Base-by-base conservation (phyloP, 1,284 basidiomycete genomes). In the Irpex sp. region DNA sequence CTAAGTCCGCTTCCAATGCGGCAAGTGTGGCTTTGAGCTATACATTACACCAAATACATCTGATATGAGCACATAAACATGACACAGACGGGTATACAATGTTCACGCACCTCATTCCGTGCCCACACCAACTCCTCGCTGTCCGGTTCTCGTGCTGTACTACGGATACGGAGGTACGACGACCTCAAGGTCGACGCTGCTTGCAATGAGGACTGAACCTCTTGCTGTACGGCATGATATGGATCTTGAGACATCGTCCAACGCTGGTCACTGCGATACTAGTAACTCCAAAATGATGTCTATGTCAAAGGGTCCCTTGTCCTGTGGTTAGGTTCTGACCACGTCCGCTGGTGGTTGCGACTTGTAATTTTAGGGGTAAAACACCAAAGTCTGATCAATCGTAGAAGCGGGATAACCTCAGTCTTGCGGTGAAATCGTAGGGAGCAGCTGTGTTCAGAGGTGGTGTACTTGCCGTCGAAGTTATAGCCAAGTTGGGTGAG, bases 1-100 rank as follows among this genome's bases (percentile, higher is more conserved):
- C 91, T 33, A 95, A 72, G 76, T 97, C 94, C 0, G 90, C 87
- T 71, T 94, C 92, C 36, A 97, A 77, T 0, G 88, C 78, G 1
- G 85, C 82, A 7, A 97, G 81, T 1, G 90, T 90, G 0, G 86
- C 86, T 72, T 88, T 88, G 58, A 96, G 78, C 87, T 95, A 68
- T 19, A 15, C 63, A 11, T 15, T 15, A 15, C 46, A 61, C 19
- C 63, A 54, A 21, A 35, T 26, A 26, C 26, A 26, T 26, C 26
- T 26, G 26, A 26, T 26, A 26, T 26, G 26, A 26, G 26, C 26
- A 26, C 26, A 26, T 26, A 26, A 26, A 26, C 26, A 26, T 26
- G 26, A 26, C 3, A 26, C 26, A 26, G 26, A 26, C 26, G 26
- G 26, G 26, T 26, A 26, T 26, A 26, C 26, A 3, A 36, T 49